Percentiles rank a stretch among this genome's conserved stretches.
These are phyloP conservation scores for Penicillium oxalicum DNA, from an alignment of 2,329 filamentous ascomycete species.

Conservation along the genomic window DNA sequence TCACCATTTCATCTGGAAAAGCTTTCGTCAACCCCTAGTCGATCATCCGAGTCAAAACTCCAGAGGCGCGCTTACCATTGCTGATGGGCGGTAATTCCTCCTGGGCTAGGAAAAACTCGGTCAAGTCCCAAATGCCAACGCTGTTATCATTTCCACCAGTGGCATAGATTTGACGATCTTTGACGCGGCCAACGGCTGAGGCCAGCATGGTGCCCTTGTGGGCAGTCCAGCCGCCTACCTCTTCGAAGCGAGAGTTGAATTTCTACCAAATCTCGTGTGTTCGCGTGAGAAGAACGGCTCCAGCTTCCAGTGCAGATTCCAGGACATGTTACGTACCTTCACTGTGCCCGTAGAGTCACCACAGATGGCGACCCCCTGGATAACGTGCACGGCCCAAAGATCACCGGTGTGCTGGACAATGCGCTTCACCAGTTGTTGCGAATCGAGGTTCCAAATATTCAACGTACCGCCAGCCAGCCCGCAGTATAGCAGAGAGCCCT, in stretches of 20 bases:
- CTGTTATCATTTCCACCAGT: slow-evolving; percentile 91
- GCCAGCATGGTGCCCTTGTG: slow-evolving; percentile 83
- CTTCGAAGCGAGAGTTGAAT: slow-evolving; percentile 78
- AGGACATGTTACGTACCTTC: slow-evolving; percentile 53
- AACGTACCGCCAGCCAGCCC: slow-evolving; percentile 82
- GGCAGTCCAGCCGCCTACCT: slow-evolving; percentile 70
- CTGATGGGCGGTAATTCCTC: slow-evolving; percentile 47
- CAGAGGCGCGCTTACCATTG: slow-evolving; percentile 42
- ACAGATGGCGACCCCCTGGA: slow-evolving; percentile 78
- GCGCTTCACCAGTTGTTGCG: slow-evolving; percentile 78
- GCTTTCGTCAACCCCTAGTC: not conserved
- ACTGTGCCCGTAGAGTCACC: slow-evolving; percentile 84
- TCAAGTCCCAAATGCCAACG: slow-evolving; percentile 81
- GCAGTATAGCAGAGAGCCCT: slow-evolving; percentile 87
- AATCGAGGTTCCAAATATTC: slow-evolving; percentile 96
- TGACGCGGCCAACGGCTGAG: slow-evolving; percentile 66
- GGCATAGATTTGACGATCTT: slow-evolving; percentile 74
- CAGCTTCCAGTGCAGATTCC: too few species aligned
- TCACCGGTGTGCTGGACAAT: slow-evolving; percentile 76
- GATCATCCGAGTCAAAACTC: not conserved
- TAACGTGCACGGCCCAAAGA: slow-evolving; percentile 79
- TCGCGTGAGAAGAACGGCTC: too few species aligned
- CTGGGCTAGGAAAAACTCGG: slow-evolving; percentile 47
- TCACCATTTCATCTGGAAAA: slow-evolving; percentile 53
- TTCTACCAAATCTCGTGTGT: slow-evolving; percentile 40